Conservation (phyloP, 352 stramenopile species). For the Thalassiosira gravida region DNA sequence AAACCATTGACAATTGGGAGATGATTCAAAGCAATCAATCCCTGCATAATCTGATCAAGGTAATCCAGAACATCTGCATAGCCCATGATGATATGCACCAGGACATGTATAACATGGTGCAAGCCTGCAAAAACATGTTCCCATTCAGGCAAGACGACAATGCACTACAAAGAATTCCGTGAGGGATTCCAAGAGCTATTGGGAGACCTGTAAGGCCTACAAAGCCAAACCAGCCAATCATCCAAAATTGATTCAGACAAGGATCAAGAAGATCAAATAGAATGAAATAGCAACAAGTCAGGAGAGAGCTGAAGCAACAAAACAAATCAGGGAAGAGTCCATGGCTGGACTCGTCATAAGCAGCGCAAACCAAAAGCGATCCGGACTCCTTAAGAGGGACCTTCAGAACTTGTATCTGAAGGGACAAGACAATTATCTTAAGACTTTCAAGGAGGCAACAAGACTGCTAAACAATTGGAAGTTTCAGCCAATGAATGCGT, state of each 20-base stretch:
- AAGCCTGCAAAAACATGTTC: not conserved
- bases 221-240: not conserved
- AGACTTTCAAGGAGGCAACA: not conserved
- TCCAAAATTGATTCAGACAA: not conserved
- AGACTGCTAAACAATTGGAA: not conserved
- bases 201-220: not conserved
- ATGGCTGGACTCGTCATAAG: conserved; percentile 7
- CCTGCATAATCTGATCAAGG: not conserved
- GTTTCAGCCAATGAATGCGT: too few species aligned
- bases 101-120: not conserved
- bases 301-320: not conserved
- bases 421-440: conserved; percentile 15
- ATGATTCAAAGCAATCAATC: not conserved
- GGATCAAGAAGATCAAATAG: too few species aligned
- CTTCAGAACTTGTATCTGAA: conserved; percentile 12
- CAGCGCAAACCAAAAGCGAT: conserved; percentile 13
- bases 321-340: conserved; percentile 2
- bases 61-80: not conserved
- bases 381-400: not conserved
- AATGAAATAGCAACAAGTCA: not conserved
- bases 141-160: not conserved
- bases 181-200: not conserved
- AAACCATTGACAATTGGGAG: not conserved
- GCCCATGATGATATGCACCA: not conserved
- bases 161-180: not conserved